A percentile compares a stretch with the other conserved stretches of the same genome.
These are phyloP conservation scores for Penicillium crustosum DNA, from an alignment of 2,329 filamentous ascomycete genomes.

Conservation along the genomic window DNA sequence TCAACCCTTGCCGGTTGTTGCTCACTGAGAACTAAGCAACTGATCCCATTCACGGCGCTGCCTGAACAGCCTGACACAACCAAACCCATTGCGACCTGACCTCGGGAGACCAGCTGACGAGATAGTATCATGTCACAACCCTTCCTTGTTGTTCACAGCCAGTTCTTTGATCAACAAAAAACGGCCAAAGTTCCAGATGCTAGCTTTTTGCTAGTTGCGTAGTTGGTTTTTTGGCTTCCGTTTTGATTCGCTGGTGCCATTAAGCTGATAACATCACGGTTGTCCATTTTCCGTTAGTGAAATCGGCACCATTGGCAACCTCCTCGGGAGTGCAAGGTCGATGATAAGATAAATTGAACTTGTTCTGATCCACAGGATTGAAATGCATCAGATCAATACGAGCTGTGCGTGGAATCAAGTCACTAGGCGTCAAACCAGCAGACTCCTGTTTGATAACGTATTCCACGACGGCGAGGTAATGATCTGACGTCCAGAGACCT, in stretches of 20 bases:
- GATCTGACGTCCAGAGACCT: not conserved
- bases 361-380: not conserved
- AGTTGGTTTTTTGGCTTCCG: not conserved
- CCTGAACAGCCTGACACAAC: too few species aligned
- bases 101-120: too few species aligned
- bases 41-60: too few species aligned
- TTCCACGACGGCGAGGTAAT: not conserved
- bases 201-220: not conserved
- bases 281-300: not conserved
- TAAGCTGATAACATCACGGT: not conserved
- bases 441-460: not conserved
- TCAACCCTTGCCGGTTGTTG: too few species aligned
- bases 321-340: not conserved
- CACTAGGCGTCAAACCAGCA: not conserved
- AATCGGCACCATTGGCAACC: not conserved
- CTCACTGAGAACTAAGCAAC: too few species aligned
- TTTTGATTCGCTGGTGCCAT: not conserved
- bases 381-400: conserved; percentile 1
- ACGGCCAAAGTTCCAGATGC: not conserved
- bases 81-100: too few species aligned
- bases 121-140: not conserved
- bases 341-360: not conserved
- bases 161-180: not conserved
- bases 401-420: not conserved
- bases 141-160: not conserved